These are phyloP conservation scores for Pyricularia grisea DNA, from an alignment of 2,329 filamentous ascomycete genomes.

Conservation along the genomic window DNA sequence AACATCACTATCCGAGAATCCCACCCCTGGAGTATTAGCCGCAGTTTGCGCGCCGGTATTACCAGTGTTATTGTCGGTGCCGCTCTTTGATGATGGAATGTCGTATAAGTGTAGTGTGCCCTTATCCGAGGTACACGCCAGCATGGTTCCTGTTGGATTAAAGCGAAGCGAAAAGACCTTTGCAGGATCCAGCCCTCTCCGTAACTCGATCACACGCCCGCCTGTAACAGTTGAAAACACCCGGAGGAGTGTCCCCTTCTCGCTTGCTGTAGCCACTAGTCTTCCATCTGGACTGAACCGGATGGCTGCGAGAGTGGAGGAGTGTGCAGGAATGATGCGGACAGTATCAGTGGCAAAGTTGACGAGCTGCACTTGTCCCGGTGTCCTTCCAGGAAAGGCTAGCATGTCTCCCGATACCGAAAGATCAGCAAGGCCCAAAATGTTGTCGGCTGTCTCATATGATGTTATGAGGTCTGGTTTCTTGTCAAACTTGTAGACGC, in stretches of 20 bases:
- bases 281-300: constrained; percentile 72
- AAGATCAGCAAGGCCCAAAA: constrained; percentile 69
- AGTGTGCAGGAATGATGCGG: constrained; percentile 88
- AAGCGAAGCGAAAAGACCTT: constrained; percentile 83
- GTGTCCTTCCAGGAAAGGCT: constrained; percentile 78
- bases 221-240: constrained; percentile 75
- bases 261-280: constrained; percentile 80
- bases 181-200: constrained; percentile 81
- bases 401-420: constrained; percentile 56
- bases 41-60: neutral
- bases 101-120: constrained; percentile 93
- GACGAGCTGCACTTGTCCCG: constrained; percentile 83
- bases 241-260: constrained; percentile 82
- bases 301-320: constrained; percentile 67
- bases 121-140: constrained; percentile 94
- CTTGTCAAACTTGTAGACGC: constrained; percentile 70
- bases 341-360: constrained; percentile 71
- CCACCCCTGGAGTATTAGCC: neutral
- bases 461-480: constrained; percentile 60
- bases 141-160: constrained; percentile 66
- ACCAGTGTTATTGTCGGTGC: neutral
- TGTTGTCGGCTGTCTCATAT: constrained; percentile 83
- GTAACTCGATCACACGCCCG: constrained; percentile 72
- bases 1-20: constrained; percentile 2
- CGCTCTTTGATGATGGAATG: constrained; percentile 44